Conservation (phyloP, 2,329 filamentous ascomycete genomes). For the Raffaelea albimanens region DNA sequence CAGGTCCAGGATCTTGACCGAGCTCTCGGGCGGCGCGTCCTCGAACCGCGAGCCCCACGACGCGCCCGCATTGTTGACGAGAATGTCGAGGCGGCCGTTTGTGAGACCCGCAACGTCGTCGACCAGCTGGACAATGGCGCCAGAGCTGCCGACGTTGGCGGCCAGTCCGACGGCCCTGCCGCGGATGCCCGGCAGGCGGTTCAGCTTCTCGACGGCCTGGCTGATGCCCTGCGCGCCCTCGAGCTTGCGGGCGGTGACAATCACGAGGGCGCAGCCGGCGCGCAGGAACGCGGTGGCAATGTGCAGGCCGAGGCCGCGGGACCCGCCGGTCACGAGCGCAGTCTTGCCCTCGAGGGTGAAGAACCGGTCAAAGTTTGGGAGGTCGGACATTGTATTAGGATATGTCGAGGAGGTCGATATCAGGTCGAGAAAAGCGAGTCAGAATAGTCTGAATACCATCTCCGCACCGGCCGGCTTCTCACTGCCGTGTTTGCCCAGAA, state of each 20-base stretch:
- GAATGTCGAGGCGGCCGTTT: constrained; percentile 52
- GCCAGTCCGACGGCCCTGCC: constrained; percentile 54
- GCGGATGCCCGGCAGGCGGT: constrained; percentile 47
- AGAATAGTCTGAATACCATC: too few relatives aligned
- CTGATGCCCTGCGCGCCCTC: constrained; percentile 53
- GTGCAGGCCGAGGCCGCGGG: constrained; percentile 51
- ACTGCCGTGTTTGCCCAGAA: too few relatives aligned
- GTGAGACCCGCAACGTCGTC: constrained; percentile 44
- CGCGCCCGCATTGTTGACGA: constrained; percentile 61
- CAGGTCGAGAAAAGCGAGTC: too few relatives aligned
- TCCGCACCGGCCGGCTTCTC: too few relatives aligned
- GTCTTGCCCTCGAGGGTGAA: constrained; percentile 17
- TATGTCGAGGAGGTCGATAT: too few relatives aligned
- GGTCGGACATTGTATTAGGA: constrained; percentile 21
- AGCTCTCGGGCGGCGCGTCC: constrained; percentile 48
- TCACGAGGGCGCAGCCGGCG: constrained; percentile 60
- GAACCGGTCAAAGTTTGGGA: constrained; percentile 18
- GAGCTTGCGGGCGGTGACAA: constrained; percentile 65
- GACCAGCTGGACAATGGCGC: constrained; percentile 52
- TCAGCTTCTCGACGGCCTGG: constrained; percentile 56
- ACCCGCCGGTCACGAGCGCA: constrained; percentile 27
- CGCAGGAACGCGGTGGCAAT: constrained; percentile 58
- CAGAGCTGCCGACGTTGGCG: constrained; percentile 53
- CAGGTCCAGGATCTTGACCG: constrained; percentile 58
- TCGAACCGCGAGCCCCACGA: constrained; percentile 63